Base-by-base conservation (phyloP, 2,329 filamentous ascomycete genomes). In the Pseudodiploospora longispora region DNA sequence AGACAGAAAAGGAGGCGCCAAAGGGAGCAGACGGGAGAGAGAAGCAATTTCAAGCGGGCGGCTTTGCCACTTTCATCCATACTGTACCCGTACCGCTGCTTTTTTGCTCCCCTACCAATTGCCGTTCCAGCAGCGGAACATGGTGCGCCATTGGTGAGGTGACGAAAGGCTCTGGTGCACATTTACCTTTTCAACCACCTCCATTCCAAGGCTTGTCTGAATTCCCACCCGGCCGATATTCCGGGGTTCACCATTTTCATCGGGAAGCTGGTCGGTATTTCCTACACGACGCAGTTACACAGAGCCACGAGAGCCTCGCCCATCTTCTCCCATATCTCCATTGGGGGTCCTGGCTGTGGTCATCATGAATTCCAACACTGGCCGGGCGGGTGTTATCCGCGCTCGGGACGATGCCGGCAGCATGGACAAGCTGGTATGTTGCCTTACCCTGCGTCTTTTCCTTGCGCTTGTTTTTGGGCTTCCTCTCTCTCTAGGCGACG, bases 351-450 rank as follows among this genome's bases (percentile, higher is more conserved):
- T 8, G 27, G 19, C 27, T 45, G 46, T 35, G 46, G 46, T 53
- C 51, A 61, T 57, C 51, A 67, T 67, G 64, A 62, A 67, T 59
- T 58, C 63, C 47, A 59, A 64, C 42, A 72, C 71, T 50, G 75
- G 75, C 61, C 75, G 72, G 65, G 76, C 75, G 55, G 76, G 76
- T 57, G 63, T 79, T 52, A 71, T 82, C 56, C 68, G 72, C 58
- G 70, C 76, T 53, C 59, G 69, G 50, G 67, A 73, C 41, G 70
- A 73, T 62, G 72, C 68, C 50, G 68, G 67, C 49, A 68, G 62
- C 54, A 72, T 82, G 68, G 75, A 77, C 52, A 75, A 72, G 59
- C 67, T 82, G 68, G 78, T 82, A 71, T 70, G 74, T 68, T 28
- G 10, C 32, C 34, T 41, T 36, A 8, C 42, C 35, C 27, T 44